phyloP scores from a whole-genome alignment of 2,329 filamentous ascomycete species.

The Sclerotiophoma versabilis region DNA sequence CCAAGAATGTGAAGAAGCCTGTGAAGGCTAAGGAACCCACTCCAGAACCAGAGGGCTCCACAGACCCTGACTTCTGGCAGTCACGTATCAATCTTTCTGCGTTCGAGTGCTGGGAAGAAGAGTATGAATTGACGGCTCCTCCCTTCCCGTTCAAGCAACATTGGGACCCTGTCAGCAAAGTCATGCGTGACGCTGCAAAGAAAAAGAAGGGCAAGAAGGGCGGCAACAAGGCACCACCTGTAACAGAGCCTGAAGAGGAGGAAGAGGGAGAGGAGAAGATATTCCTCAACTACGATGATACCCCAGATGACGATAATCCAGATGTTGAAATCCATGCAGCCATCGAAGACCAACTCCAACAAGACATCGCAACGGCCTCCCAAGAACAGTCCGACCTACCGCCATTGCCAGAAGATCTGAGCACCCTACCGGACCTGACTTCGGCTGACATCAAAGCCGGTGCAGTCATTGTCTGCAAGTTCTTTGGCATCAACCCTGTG shows the following conservation, averaged over 20 bases:
- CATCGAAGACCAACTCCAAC: constrained; percentile 44
- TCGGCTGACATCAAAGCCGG: constrained; percentile 61
- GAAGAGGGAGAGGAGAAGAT: constrained; percentile 39
- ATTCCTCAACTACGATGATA: constrained; percentile 45
- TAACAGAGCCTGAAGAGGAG: constrained; percentile 55
- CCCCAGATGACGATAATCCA: constrained; percentile 27
- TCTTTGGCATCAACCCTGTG: constrained; percentile 65
- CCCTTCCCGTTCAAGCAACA: constrained; percentile 90
- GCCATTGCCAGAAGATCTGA: constrained; percentile 64
- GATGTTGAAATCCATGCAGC: constrained; percentile 31
- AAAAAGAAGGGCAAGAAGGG: constrained; percentile 62
- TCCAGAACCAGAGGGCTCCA: constrained; percentile 34
- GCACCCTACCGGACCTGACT: constrained; percentile 60
- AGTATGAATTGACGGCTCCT: constrained; percentile 69
- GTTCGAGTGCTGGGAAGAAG: constrained; percentile 78
- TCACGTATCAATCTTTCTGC: constrained; percentile 76
- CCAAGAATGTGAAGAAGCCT: constrained; percentile 31
- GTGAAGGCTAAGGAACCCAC: constrained; percentile 28
- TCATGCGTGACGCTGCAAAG: constrained; percentile 63
- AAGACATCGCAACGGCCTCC: constrained; percentile 54
- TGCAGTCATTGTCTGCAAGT: constrained; percentile 73
- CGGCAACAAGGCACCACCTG: constrained; percentile 43
- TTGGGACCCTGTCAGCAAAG: constrained; percentile 80
- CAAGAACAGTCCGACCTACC: constrained; percentile 65
- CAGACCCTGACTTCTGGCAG: constrained; percentile 72